These are phyloP conservation scores for Cladobotryum protrusum DNA, from an alignment of 2,329 filamentous ascomycete species.

Conservation along the genomic window DNA sequence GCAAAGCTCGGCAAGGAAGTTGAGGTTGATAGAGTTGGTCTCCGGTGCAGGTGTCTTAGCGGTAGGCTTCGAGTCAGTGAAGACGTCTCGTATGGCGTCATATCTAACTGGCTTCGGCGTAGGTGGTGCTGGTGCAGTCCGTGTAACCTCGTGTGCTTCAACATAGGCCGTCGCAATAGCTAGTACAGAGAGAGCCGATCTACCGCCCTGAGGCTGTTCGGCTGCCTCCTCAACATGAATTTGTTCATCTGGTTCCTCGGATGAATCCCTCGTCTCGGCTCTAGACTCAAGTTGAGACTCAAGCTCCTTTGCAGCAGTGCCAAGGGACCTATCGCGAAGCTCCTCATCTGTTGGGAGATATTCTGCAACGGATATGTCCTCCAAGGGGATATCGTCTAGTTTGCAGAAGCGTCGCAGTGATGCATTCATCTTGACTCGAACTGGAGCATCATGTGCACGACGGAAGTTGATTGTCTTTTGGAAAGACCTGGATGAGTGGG, in stretches of 20 bases:
- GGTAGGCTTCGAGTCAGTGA: conserved; percentile 30
- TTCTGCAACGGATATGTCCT: conserved; percentile 29
- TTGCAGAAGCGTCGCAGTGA: conserved; percentile 34
- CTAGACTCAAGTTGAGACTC: conserved; percentile 24
- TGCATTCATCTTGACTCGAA: conserved; percentile 29
- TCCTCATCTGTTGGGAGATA: conserved; percentile 28
- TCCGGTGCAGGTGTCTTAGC: conserved; percentile 20
- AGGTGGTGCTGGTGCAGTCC: conserved; percentile 18
- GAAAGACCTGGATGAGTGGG: conserved; percentile 43
- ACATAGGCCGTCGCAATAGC: conserved; percentile 27
- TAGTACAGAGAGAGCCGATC: conserved; percentile 26
- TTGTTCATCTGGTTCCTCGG: conserved; percentile 18
- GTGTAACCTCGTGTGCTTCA: conserved; percentile 22
- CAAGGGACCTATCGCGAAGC: conserved; percentile 29
- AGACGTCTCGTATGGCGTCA: conserved; percentile 37
- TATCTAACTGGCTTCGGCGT: conserved; percentile 28
- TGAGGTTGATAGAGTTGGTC: conserved; percentile 22
- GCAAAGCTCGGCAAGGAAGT: conserved; percentile 31
- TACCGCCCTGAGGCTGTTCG: conserved; percentile 19
- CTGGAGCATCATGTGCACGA: conserved; percentile 27
- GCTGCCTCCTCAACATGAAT: conserved; percentile 16
- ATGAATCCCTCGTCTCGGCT: conserved; percentile 21
- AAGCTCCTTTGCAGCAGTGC: conserved; percentile 29
- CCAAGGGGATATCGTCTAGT: conserved; percentile 23
- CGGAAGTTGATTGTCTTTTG: conserved; percentile 30